These are phyloP conservation scores for Huiozyma naganishii DNA, from an alignment of 805 yeast genomes.

Conservation along the genomic window DNA sequence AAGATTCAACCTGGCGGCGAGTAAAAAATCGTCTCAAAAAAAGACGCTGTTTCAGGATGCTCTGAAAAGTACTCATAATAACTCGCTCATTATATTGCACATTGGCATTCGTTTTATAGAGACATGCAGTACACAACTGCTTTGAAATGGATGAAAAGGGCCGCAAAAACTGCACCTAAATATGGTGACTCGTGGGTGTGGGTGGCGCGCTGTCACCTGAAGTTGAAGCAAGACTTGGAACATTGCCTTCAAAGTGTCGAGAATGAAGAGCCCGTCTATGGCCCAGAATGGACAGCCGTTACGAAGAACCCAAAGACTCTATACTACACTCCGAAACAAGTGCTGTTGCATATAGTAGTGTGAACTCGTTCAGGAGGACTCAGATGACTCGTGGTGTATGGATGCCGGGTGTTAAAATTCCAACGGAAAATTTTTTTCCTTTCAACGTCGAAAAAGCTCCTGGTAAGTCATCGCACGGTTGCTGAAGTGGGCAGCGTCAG, in stretches of 20 bases:
- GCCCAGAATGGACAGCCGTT: constrained; percentile 46
- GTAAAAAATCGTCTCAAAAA: constrained; percentile 38
- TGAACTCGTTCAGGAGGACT: neutral
- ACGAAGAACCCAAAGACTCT: constrained; percentile 40
- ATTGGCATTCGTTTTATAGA: constrained; percentile 62
- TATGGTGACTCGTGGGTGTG: constrained; percentile 76
- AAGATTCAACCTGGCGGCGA: constrained; percentile 34
- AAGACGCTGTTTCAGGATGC: constrained; percentile 61
- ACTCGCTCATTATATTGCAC: constrained; percentile 44
- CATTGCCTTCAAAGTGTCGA: constrained; percentile 18
- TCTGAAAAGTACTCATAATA: constrained; percentile 50
- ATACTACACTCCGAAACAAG: constrained; percentile 31
- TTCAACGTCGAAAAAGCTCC: no score
- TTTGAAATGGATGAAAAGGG: constrained; percentile 62
- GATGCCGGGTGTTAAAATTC: constrained; percentile 3
- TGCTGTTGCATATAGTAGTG: constrained; percentile 10
- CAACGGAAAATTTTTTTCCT: constrained; percentile 2
- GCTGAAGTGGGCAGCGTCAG: no score
- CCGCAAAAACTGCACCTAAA: constrained; percentile 41
- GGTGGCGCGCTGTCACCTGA: constrained; percentile 37
- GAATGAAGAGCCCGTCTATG: constrained; percentile 47
- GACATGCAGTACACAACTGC: constrained; percentile 58
- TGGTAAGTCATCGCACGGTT: no score
- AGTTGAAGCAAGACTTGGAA: constrained; percentile 18
- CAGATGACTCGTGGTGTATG: constrained; percentile 1